These are phyloP conservation scores for Elsinoe arachidis DNA, from an alignment of 2,329 filamentous ascomycete species.

Conservation along the genomic window DNA sequence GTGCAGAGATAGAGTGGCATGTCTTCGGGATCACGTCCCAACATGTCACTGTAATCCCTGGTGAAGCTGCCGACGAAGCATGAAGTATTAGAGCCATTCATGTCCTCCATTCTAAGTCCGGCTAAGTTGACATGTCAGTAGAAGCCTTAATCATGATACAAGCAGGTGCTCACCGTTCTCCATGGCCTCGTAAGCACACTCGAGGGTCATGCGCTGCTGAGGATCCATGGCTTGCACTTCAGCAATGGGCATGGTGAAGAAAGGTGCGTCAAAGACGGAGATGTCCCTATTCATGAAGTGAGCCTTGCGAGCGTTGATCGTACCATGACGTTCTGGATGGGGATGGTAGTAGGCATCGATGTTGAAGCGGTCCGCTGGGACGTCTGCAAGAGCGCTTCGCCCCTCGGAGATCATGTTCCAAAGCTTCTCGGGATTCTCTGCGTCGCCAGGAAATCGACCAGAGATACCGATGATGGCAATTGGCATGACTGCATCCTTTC, in stretches of 20 bases:
- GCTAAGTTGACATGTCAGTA: background rate
- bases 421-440: conserved; percentile 18
- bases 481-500: background rate
- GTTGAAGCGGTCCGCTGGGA: conserved; percentile 20
- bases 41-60: conserved; percentile 20
- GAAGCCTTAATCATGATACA: background rate
- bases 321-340: conserved; percentile 13
- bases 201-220: conserved; percentile 23
- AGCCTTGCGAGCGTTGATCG: background rate
- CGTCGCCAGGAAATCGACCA: conserved; percentile 16
- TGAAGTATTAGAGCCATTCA: conserved; percentile 11
- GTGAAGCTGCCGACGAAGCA: conserved; percentile 19
- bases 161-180: conserved; percentile 1
- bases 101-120: conserved; percentile 7
- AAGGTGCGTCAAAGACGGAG: conserved; percentile 19
- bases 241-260: conserved; percentile 19
- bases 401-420: conserved; percentile 13
- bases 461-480: conserved; percentile 11
- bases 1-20: conserved; percentile 20
- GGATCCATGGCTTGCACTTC: conserved; percentile 23
- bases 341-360: conserved; percentile 20
- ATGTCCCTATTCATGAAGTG: conserved; percentile 22
- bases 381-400: conserved; percentile 14
- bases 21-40: conserved; percentile 18
- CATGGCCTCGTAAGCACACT: conserved; percentile 21